phyloP scores from a whole-genome alignment of 1,139 yeast species.

The Blastobotrys arbuscula region DNA sequence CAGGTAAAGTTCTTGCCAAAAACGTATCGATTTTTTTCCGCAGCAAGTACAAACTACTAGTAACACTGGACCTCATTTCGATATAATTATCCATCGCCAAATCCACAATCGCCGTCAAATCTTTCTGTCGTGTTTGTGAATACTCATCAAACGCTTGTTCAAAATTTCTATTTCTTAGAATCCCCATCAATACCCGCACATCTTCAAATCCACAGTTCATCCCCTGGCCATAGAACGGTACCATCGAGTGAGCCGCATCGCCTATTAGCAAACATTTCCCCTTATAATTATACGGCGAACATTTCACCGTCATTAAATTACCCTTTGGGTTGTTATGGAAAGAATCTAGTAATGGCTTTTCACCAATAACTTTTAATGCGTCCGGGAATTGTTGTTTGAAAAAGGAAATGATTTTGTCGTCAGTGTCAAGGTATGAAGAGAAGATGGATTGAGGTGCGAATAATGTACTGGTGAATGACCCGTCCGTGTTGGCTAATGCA shows the following conservation, averaged over 20 bases:
- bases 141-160: conserved; percentile 52
- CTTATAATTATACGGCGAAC: conserved; percentile 61
- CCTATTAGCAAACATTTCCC: conserved; percentile 71
- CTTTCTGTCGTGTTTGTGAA: conserved; percentile 53
- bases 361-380: conserved; percentile 64
- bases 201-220: conserved; percentile 97
- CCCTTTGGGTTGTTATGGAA: conserved; percentile 67
- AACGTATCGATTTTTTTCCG: conserved; percentile 65
- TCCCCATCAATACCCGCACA: conserved; percentile 57
- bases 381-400: conserved; percentile 65
- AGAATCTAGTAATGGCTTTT: conserved; percentile 45
- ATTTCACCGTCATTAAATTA: conserved; percentile 54
- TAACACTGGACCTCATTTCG: conserved; percentile 85
- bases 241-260: conserved; percentile 96
- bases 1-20: conserved; percentile 49
- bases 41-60: conserved; percentile 54
- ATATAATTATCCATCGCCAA: conserved; percentile 75
- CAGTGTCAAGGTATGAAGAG: conserved; percentile 42
- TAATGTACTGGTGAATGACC: conserved; percentile 84
- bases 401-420: conserved; percentile 40
- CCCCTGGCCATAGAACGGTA: conserved; percentile 95
- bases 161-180: conserved; percentile 43
- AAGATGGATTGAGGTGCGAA: conserved; percentile 78
- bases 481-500: conserved; percentile 79
- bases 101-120: conserved; percentile 67